Base-by-base conservation (phyloP, 306 rosid genomes). In the Ormosia semicastrata region DNA sequence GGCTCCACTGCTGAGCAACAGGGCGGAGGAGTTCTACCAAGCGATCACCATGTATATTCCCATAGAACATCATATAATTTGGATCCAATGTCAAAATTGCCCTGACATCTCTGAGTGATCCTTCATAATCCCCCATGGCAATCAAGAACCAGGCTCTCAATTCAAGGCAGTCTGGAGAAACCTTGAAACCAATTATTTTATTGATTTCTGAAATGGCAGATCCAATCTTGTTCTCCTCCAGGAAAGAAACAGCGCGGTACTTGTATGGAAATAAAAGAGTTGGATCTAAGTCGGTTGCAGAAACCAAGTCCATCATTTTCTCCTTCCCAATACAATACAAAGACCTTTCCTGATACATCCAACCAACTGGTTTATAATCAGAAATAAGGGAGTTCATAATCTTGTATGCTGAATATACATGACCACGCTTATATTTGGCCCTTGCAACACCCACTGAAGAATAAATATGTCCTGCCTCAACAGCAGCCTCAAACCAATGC, bases 281-380 rank as follows among this genome's bases (percentile, higher is more conserved):
- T 44, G 97, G 98, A 86, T 94, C 97, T 63, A 94, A 78, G 72
- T 92, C 93, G 10, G 91, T 89, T 71, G 98, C 94, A 14, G 90
- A 84, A 14, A 66, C 40, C 88, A 94, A 89, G 88, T 94, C 98
- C 71, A 74, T 84, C 86, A 83, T 77, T 90, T 88, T 94, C 88
- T 94, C 97, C 88, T 87, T 92, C 72, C 95, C 98, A 11, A 47
- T 57, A 76, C 91, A 87, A 80, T 94, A 94, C 83, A 94, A n/a
- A 80, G 98, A 84, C 62, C 97, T 90, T 74, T 94, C 98, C 82
- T 92, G 95, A 87, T 94, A 90, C 95, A 94, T 92, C 98, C 98
- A 94, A 0, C 97, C 98, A 84, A 82, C 91, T 2, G 98, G 93
- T 72, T 86, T 80, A 74, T 88, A 71, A 77, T 90, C 90, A 24